A percentile compares a stretch with the other conserved stretches of the same genome.
phyloP scores from a whole-genome alignment of 306 rosid species.

The Quercus dentata region DNA sequence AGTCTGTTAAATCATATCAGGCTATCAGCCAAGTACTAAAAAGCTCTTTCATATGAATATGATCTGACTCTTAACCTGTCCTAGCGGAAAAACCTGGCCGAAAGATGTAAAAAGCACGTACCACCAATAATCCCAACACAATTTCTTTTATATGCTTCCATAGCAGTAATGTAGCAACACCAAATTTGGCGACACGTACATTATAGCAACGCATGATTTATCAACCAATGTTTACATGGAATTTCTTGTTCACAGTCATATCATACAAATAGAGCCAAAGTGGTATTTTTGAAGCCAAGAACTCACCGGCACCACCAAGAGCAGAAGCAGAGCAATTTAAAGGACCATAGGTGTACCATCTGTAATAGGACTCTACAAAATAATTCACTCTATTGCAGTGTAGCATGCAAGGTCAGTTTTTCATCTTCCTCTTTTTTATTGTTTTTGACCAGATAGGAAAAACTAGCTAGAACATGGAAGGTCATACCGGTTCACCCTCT shows the following conservation, averaged over 20 bases:
- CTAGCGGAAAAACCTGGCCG: too few species aligned
- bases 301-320: neutral
- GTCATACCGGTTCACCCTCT: neutral
- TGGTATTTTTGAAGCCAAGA: slow-evolving; percentile 30
- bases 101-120: too few species aligned
- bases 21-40: too few species aligned
- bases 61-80: too few species aligned
- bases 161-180: neutral
- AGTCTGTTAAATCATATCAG: too few species aligned
- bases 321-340: neutral
- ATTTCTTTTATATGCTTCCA: too few species aligned
- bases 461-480: neutral
- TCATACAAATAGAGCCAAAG: slow-evolving; percentile 30
- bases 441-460: neutral
- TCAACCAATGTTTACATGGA: neutral
- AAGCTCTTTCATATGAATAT: too few species aligned
- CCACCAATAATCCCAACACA: too few species aligned
- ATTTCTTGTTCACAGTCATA: slow-evolving; percentile 18
- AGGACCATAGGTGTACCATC: slow-evolving; percentile 17
- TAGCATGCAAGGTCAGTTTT: slow-evolving; percentile 29
- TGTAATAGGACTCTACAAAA: slow-evolving; percentile 23
- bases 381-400: slow-evolving; percentile 28
- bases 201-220: too few species aligned
- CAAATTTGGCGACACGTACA: neutral
- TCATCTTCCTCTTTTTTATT: neutral